Conservation (phyloP, 1,284 basidiomycete genomes). For the Neotropicomus parvogracilis region DNA sequence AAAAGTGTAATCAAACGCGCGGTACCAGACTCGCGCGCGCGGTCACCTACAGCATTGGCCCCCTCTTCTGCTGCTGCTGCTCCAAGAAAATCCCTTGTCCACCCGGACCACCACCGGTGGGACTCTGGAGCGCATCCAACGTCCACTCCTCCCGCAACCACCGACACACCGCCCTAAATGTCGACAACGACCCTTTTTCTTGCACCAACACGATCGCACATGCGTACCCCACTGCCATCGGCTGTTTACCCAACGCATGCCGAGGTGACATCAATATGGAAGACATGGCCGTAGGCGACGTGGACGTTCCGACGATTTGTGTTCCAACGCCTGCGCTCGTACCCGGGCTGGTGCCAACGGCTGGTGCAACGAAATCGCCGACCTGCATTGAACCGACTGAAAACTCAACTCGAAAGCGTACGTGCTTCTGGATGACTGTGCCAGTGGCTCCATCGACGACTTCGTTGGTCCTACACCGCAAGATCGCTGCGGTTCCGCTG, state of each 20-base stretch:
- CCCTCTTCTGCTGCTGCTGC: slow-evolving; percentile 24
- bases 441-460: slow-evolving; percentile 39
- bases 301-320: neutral
- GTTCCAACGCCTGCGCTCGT: neutral
- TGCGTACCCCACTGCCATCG: slow-evolving; percentile 20
- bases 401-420: slow-evolving; percentile 62
- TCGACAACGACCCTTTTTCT: slow-evolving; percentile 84
- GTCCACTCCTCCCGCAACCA: slow-evolving; percentile 67
- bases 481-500: slow-evolving; percentile 29
- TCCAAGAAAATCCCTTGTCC: slow-evolving; percentile 21
- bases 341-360: slow-evolving; percentile 5
- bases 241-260: slow-evolving; percentile 31
- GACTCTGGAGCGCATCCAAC: slow-evolving; percentile 35
- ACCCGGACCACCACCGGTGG: slow-evolving; percentile 12
- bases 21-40: slow-evolving; percentile 10
- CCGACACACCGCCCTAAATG: slow-evolving; percentile 74
- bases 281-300: slow-evolving; percentile 15
- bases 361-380: slow-evolving; percentile 17
- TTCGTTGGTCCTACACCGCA: slow-evolving; percentile 71
- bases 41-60: slow-evolving; percentile 12
- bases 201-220: slow-evolving; percentile 68
- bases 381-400: slow-evolving; percentile 41
- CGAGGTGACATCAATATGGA: slow-evolving; percentile 20
- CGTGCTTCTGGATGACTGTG: slow-evolving; percentile 50
- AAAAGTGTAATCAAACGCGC: neutral